Percentiles rank a stretch among this genome's conserved stretches.
These are phyloP conservation scores for Eutrema heterophyllum DNA, from an alignment of 345 rosid species.

Conservation along the genomic window DNA sequence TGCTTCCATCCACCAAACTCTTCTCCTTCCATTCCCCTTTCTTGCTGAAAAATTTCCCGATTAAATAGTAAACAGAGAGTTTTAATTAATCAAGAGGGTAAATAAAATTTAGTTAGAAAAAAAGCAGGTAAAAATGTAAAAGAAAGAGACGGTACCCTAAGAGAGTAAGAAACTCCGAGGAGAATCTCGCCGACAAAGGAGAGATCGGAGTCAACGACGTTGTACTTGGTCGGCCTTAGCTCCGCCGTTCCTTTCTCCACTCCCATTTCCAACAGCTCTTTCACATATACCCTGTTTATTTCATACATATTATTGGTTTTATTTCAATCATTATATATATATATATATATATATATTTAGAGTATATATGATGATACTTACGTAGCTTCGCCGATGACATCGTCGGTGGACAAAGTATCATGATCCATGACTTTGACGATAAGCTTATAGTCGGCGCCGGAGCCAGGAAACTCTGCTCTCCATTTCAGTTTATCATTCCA, in stretches of 20 bases:
- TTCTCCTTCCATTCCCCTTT: conserved; percentile 26
- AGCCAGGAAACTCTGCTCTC: conserved; percentile 78
- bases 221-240: conserved; percentile 53
- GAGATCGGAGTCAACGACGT: conserved; percentile 41
- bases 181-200: conserved; percentile 63
- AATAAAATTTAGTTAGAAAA: background rate
- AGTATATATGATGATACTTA: conserved; percentile 27
- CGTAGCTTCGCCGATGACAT: conserved; percentile 68
- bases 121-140: background rate
- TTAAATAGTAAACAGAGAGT: background rate
- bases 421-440: conserved; percentile 76
- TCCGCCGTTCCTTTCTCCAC: conserved; percentile 70
- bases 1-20: conserved; percentile 81
- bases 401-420: conserved; percentile 72
- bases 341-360: background rate
- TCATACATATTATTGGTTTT: background rate
- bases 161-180: conserved; percentile 53
- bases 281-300: conserved; percentile 53
- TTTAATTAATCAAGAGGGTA: background rate
- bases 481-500: conserved; percentile 73
- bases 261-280: conserved; percentile 69
- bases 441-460: conserved; percentile 52
- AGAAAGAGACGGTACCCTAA: conserved; percentile 5
- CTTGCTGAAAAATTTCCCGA: conserved; percentile 34
- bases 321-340: background rate